Conservation (phyloP, 1,139 yeast species). For the Zygoascus hellenicus region DNA sequence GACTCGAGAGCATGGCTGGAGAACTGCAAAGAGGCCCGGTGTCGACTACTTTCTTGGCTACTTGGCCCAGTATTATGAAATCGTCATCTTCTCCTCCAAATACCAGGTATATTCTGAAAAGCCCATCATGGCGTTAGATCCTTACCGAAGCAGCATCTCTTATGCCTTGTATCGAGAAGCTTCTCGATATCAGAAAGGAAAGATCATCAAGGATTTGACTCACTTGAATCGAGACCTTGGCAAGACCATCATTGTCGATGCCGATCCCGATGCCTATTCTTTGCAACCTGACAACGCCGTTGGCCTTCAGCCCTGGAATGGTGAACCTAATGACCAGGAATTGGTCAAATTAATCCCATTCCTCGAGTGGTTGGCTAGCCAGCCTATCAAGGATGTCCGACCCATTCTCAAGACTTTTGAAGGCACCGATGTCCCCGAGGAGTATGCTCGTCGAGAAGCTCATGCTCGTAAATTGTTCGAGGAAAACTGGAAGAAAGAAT, state of each 20-base stretch:
- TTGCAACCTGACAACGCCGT: conserved; percentile 92
- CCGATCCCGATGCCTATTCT: conserved; percentile 63
- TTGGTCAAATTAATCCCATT: conserved; percentile 81
- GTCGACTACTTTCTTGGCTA: conserved; percentile 93
- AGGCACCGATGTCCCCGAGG: conserved; percentile 65
- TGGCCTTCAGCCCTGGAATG: conserved; percentile 79
- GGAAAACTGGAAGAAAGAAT: conserved; percentile 53
- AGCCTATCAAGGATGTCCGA: conserved; percentile 84
- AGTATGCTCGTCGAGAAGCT: conserved; percentile 71
- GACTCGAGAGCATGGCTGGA: conserved; percentile 93
- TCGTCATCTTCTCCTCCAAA: conserved; percentile 82
- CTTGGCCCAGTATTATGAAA: conserved; percentile 90
- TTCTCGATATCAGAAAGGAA: conserved; percentile 84
- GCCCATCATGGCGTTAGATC: conserved; percentile 83
- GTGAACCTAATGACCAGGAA: conserved; percentile 68
- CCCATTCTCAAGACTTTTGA: conserved; percentile 71
- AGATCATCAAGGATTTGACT: conserved; percentile 65
- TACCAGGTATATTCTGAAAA: conserved; percentile 83
- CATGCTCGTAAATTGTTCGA: conserved; percentile 66
- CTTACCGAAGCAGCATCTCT: conserved; percentile 81
- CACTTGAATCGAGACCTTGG: conserved; percentile 85
- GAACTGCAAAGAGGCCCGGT: conserved; percentile 98
- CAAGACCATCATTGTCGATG: conserved; percentile 76
- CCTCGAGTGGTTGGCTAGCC: conserved; percentile 91
- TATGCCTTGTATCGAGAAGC: conserved; percentile 89